Base-by-base conservation (phyloP, 139 green algal species). In the Tetradesmus lagerheimii region DNA sequence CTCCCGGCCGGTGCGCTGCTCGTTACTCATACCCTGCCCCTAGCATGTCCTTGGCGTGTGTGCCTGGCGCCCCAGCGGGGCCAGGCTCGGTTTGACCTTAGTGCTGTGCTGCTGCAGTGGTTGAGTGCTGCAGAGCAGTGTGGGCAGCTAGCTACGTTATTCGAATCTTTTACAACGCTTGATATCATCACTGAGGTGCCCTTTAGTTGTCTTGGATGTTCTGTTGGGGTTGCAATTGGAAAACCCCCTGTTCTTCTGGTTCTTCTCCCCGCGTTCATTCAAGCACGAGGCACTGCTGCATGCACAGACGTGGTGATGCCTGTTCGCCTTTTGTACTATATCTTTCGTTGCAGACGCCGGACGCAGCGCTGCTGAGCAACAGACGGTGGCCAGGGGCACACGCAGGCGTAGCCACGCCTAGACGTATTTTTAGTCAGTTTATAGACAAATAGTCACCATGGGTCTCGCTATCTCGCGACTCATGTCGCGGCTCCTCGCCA, bases 381-480 rank as follows among this genome's bases (percentile, higher is more conserved):
- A 81, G 67, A 86, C 50, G 29, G 23, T 91, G 87, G 53, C 71
- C 35, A 74, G 29, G 31, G 57, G 25, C 62, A 86, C 53, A 31
- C 62, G 77, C 34, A 12, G 47, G 38, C 82, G 20, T 27, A 31
- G 18, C 31, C 37, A 27, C 29, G 43, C 41, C 29, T 31, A 35
- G 25, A 64, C 43, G 31, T 85, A 64, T 25, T 66, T 38, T 39
- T 39, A 85, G 37, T 20, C 35, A 64, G 47, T 43, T 31, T 47
- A 74, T 35, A 74, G 27, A 20, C 38, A 74, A 76, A 11, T 74
- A 87, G 53, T 29, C 71, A 95, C 38, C 76, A 99, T 99, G 98
- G 98, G 98, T 67, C 93, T 99, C 76, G 94, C 97, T 0, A 98
- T 99, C 90, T 96, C 94, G 34, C 99, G 99, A 92, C 93, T 99